These are phyloP conservation scores for Staphylotrichum longicolle DNA, from an alignment of 495 filamentous ascomycete genomes.

Conservation along the genomic window DNA sequence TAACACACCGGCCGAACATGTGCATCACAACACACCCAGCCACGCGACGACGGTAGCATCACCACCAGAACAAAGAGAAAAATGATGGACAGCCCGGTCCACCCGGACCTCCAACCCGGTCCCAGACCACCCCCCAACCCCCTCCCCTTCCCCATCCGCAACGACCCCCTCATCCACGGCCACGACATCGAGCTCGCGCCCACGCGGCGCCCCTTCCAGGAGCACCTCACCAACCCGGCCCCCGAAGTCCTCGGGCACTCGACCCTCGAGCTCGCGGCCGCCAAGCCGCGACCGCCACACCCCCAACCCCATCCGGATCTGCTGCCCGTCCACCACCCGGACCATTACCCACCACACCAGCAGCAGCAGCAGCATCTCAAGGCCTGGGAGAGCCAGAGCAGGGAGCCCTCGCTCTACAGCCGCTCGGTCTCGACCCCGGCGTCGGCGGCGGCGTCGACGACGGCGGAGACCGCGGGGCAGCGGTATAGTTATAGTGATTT, in stretches of 20 bases:
- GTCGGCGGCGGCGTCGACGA: no score
- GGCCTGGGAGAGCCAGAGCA: not conserved
- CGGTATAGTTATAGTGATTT: conserved; percentile 3
- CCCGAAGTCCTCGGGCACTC: conserved; percentile 18
- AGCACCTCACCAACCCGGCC: conserved; percentile 12
- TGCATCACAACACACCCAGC: not conserved
- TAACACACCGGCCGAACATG: not conserved
- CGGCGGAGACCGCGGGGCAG: not conserved
- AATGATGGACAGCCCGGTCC: conserved; percentile 4
- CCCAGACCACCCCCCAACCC: not conserved
- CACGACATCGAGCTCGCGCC: conserved; percentile 20
- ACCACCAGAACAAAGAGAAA: not conserved
- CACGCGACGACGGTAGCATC: not conserved
- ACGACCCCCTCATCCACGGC: conserved; percentile 16
- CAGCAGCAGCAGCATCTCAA: not conserved
- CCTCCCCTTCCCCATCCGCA: not conserved
- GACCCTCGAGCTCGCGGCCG: conserved; percentile 9
- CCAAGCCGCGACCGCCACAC: not conserved
- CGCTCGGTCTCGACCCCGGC: no score
- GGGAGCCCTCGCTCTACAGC: no score
- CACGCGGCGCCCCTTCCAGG: not conserved
- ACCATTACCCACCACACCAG: not conserved
- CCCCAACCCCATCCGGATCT: not conserved
- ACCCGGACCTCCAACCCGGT: not conserved
- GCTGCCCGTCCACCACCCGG: not conserved